A percentile compares a stretch with the other conserved stretches of the same genome.
Evolutionary conservation across 2,329 filamentous ascomycete genomes (phyloP).

Genomic region (Ophiognomonia clavigignenti-juglandacearum): DNA sequence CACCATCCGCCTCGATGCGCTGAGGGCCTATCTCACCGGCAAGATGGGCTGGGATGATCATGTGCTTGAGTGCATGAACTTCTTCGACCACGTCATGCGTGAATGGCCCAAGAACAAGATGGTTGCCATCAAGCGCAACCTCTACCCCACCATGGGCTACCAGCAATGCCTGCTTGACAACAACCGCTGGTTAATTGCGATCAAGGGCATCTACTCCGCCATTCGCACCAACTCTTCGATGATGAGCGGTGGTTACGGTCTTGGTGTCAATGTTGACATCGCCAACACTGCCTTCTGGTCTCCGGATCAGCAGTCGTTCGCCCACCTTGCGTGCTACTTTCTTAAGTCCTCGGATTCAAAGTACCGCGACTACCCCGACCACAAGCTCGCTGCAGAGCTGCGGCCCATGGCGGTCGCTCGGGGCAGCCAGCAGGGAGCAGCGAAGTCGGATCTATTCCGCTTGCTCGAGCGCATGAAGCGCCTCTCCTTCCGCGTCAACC

Average conservation of each 20-base stretch:
- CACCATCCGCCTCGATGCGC: slow-evolving; percentile 60
- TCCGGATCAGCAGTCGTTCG: slow-evolving; percentile 31
- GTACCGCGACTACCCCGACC: slow-evolving; percentile 12
- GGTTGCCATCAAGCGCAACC: slow-evolving; percentile 72
- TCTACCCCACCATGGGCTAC: slow-evolving; percentile 57
- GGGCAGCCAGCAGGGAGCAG: slow-evolving; percentile 5
- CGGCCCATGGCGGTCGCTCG: slow-evolving; percentile 5
- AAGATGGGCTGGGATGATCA: slow-evolving; percentile 56
- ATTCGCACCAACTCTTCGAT: slow-evolving; percentile 63
- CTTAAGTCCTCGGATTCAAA: slow-evolving; percentile 21
- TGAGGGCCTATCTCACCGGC: slow-evolving; percentile 62
- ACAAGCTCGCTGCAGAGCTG: neutral
- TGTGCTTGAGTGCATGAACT: slow-evolving; percentile 76
- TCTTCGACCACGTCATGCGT: slow-evolving; percentile 84
- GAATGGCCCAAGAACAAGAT: slow-evolving; percentile 67
- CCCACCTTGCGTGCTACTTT: slow-evolving; percentile 27
- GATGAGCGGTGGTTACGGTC: slow-evolving; percentile 45
- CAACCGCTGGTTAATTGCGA: slow-evolving; percentile 46
- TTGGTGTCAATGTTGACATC: slow-evolving; percentile 85
- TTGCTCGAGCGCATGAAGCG: slow-evolving; percentile 49
- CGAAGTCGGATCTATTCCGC: slow-evolving; percentile 48
- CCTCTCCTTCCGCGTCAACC: slow-evolving; percentile 51
- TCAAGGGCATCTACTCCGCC: slow-evolving; percentile 86
- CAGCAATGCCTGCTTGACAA: slow-evolving; percentile 51
- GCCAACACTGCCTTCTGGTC: slow-evolving; percentile 88